Evolutionary conservation across 345 rosid genomes (phyloP), one percentile per base, ranked within the genome.

Genomic region (Gynandropsis gynandra): DNA sequence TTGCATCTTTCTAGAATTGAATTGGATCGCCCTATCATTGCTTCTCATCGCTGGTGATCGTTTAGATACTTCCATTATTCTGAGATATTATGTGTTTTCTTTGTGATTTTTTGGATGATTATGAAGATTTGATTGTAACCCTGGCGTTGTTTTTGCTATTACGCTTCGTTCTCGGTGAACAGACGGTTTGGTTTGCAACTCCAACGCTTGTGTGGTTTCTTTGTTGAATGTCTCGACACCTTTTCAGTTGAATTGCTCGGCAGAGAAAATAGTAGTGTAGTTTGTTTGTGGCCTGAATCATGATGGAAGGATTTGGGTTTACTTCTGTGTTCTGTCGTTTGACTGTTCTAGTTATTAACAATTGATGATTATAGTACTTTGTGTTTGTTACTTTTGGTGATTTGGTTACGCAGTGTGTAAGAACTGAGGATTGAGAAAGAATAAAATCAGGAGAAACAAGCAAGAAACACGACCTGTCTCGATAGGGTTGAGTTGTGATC

Each of bases 231-330:
- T 58, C 5, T 33, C n/a, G 36, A 20, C 29, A 40, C 43, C 3
- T 34, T 4, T 34, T 20, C 19, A 15, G 47, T 47, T 16, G 17
- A 38, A 36, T 37, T 47, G 53, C 2, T 43, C 15, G 2, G 24
- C 6, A 43, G 33, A 16, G 38, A 11, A 1, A 16, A 16, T 42
- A 13, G 14, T 33, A 20, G 40, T 6, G 9, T 34, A 11, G 34
- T 10, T 18, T 33, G 43, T 34, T 5, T 19, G 4, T 56, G 10
- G 13, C 15, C 34, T 46, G 39, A 38, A 19, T 13, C 7, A 34
- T 49, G 65, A 16, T 19, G 19, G 50, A 50, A n/a, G 16, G 36
- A 15, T 50, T 8, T 41, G 31, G 33, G 50, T 49, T 59, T 16
- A 24, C 29, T 24, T 24, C 5, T 2, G 29, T 24, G 29, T 24